These are phyloP conservation scores for Colletotrichum simmondsii DNA, from an alignment of 2,329 filamentous ascomycete genomes.

Conservation along the genomic window DNA sequence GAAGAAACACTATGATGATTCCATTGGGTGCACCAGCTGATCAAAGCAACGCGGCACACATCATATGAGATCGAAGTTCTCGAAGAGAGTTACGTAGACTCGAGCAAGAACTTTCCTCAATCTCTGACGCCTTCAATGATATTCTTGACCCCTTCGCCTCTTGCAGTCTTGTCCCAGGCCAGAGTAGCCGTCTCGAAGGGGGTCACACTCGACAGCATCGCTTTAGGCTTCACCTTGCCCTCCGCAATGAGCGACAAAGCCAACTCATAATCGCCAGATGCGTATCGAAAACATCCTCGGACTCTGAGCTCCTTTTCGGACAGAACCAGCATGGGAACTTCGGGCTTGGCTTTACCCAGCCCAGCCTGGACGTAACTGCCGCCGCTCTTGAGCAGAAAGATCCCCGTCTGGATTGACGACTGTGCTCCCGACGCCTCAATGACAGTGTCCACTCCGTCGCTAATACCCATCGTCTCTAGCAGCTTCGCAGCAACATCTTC, in stretches of 20 bases:
- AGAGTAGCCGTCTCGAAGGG: slow-evolving; percentile 32
- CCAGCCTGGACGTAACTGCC: slow-evolving; percentile 17
- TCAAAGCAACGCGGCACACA: slow-evolving; percentile 37
- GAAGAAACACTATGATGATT: neutral
- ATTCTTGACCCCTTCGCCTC: slow-evolving; percentile 37
- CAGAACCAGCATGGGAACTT: slow-evolving; percentile 15
- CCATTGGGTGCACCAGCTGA: neutral
- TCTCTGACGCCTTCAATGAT: slow-evolving; percentile 31
- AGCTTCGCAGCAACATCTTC: neutral
- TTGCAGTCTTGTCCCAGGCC: slow-evolving; percentile 36
- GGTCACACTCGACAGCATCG: slow-evolving; percentile 14
- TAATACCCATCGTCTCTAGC: neutral
- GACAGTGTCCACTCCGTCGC: neutral
- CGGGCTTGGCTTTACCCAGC: slow-evolving; percentile 7
- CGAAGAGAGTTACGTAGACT: slow-evolving; percentile 39
- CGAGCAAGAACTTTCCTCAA: neutral
- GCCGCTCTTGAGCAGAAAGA: slow-evolving; percentile 4
- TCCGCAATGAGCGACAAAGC: slow-evolving; percentile 10
- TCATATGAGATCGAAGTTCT: too few relatives aligned
- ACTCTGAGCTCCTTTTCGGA: slow-evolving; percentile 16
- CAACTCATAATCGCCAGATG: neutral
- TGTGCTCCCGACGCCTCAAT: slow-evolving; percentile 18
- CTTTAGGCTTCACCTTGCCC: slow-evolving; percentile 6
- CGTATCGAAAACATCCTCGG: slow-evolving; percentile 11
- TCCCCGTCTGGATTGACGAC: slow-evolving; percentile 10